Base-by-base conservation (phyloP, 1,284 basidiomycete species). In the Malassezia nana region DNA sequence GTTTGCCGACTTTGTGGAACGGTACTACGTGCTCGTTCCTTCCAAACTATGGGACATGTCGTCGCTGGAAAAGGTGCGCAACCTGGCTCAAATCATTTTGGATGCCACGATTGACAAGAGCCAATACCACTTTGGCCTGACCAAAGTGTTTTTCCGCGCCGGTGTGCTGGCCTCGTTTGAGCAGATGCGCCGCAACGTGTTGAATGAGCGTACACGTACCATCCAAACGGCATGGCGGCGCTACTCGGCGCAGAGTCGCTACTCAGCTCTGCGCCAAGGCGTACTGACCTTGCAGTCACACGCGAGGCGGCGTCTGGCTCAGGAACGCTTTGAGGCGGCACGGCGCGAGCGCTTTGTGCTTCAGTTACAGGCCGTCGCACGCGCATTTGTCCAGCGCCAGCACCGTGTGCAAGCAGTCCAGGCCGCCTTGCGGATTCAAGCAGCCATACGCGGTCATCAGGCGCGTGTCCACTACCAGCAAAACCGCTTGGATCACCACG, bases 161-260 rank as follows among this genome's bases (percentile, higher is more conserved):
- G 94, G 94, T 62, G 95, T 98, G 87, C 84, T 99, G 38, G 92
- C 94, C n/a, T 85, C 87, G 13, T 81, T 99, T 49, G 94, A 99
- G 76, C 84, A 89, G 29, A 78, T 90, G 47, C 85, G 94, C 25
- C 84, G 88, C 6, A 84, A 87, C 58, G 81, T 86, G 57, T 81
- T 98, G 52, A 92, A 95, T 70, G 79, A 83, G 16, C 82, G 98
- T 74, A 89, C 92, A 52, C 95, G 89, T 12, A 81, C 94, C 43
- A 86, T 99, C 13, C 94, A 98, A 78, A 98, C 98, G 82, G 95
- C 96, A 75, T 84, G 96, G 78, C 81, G 87, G 41, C 79, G 90
- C 41, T 81, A 84, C 44, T 81, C 94, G 78, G 87, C 87, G 4
- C 81, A 86, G 62, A 88, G 85, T 72, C 81, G 81, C 49, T 99